Evolutionary conservation across 2,329 filamentous ascomycete genomes (phyloP).

Genomic region (Lecanicillium sp.): DNA sequence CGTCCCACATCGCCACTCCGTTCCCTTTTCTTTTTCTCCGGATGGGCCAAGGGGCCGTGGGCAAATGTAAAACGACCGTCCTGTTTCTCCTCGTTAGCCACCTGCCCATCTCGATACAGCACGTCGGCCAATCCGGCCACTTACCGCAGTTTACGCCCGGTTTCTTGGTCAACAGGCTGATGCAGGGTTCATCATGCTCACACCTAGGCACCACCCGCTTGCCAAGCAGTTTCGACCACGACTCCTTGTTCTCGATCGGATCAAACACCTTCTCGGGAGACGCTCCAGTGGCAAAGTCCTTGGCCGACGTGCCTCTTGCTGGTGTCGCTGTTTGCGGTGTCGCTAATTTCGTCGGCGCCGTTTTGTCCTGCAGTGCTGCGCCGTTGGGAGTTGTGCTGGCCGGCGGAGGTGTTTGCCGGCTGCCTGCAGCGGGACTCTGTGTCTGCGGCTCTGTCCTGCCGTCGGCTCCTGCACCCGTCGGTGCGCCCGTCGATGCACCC

Average conservation of each 20-base stretch:
- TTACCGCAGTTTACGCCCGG: conserved; percentile 71
- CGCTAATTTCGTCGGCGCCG: not conserved
- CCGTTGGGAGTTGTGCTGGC: not conserved
- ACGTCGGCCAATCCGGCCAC: conserved; percentile 15
- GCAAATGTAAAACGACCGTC: conserved; percentile 57
- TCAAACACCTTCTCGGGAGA: conserved; percentile 46
- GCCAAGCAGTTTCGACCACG: conserved; percentile 78
- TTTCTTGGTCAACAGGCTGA: conserved; percentile 79
- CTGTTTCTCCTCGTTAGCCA: conserved; percentile 22
- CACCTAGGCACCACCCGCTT: conserved; percentile 70
- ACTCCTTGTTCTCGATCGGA: conserved; percentile 66
- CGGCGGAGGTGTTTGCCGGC: not conserved
- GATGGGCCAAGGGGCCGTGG: conserved; percentile 72
- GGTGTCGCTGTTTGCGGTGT: not conserved
- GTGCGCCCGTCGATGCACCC: not conserved
- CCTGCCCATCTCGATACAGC: conserved; percentile 9
- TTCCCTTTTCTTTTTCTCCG: conserved; percentile 75
- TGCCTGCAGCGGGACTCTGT: not conserved
- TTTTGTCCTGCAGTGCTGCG: too few relatives aligned
- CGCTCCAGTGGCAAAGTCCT: not conserved
- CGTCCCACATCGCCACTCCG: conserved; percentile 80
- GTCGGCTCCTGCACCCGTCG: not conserved
- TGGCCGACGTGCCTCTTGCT: not conserved
- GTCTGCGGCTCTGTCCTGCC: not conserved
- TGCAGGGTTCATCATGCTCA: conserved; percentile 84